Conservation (phyloP, 108 stramenopile genomes). For the Cyclotella choctawhatcheeana region DNA sequence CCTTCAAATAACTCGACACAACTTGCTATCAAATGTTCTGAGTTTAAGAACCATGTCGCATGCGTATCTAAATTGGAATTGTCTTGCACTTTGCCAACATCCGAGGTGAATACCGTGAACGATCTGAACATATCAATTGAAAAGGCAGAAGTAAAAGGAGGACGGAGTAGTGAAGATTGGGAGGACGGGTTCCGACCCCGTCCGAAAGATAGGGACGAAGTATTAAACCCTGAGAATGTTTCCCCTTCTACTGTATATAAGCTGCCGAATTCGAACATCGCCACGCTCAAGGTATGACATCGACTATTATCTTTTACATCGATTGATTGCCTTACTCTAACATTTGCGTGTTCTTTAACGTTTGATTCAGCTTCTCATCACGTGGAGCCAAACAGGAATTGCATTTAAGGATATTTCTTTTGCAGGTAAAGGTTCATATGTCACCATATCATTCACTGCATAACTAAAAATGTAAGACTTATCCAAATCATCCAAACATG, state of each 20-base stretch:
- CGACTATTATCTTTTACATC: too few species aligned
- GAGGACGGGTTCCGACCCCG: slow-evolving; percentile 16
- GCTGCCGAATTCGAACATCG: slow-evolving; percentile 9
- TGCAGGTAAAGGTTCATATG: too few species aligned
- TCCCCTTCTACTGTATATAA: slow-evolving; percentile 3
- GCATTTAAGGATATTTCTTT: slow-evolving; percentile 33
- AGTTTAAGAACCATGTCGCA: slow-evolving; percentile 34
- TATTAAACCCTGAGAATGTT: background rate
- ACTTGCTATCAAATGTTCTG: slow-evolving; percentile 25
- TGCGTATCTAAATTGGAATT: slow-evolving; percentile 17
- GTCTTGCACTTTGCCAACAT: slow-evolving; percentile 33
- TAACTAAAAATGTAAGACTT: too few species aligned
- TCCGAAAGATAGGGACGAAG: background rate
- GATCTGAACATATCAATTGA: slow-evolving; percentile 21
- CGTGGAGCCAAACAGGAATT: slow-evolving; percentile 13
- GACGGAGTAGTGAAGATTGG: slow-evolving; percentile 38
- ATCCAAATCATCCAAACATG: too few species aligned
- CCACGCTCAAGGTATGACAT: background rate
- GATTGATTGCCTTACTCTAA: background rate
- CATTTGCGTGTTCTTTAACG: background rate
- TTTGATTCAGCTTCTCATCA: slow-evolving; percentile 4
- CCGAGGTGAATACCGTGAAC: slow-evolving; percentile 24
- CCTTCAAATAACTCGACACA: slow-evolving; percentile 5
- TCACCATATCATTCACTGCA: too few species aligned
- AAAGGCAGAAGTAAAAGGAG: slow-evolving; percentile 18